phyloP scores from a whole-genome alignment of 1,284 basidiomycete species.

The Gymnopus androsaceus region DNA sequence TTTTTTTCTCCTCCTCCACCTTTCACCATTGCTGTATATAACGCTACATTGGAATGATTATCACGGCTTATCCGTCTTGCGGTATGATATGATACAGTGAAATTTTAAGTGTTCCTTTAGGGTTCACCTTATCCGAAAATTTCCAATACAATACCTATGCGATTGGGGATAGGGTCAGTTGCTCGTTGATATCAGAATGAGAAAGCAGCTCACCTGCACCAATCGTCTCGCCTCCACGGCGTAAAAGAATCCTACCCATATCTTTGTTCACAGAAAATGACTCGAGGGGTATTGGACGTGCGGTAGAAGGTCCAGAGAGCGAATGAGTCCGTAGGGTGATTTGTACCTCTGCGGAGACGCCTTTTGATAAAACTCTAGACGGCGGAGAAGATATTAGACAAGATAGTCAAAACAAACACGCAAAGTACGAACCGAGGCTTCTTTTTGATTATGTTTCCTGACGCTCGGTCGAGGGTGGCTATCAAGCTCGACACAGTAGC shows the following conservation, averaged over 20 bases:
- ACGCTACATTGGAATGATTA: slow-evolving; percentile 3
- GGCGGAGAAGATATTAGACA: slow-evolving; percentile 1
- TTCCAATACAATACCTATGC: slow-evolving; percentile 15
- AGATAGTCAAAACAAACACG: neutral
- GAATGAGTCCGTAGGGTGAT: slow-evolving; percentile 69
- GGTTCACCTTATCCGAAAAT: slow-evolving; percentile 14
- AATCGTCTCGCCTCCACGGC: slow-evolving; percentile 92
- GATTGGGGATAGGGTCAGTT: too few relatives aligned
- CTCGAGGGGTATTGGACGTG: slow-evolving; percentile 80
- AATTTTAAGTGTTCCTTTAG: too few relatives aligned
- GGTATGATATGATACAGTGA: too few relatives aligned
- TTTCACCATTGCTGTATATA: neutral
- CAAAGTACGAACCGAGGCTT: slow-evolving; percentile 71
- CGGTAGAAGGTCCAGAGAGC: slow-evolving; percentile 48
- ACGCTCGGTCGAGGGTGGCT: slow-evolving; percentile 75
- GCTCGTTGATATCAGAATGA: too few relatives aligned
- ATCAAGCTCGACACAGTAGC: slow-evolving; percentile 84
- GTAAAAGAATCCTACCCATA: slow-evolving; percentile 90
- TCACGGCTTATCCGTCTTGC: neutral
- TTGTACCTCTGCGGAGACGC: slow-evolving; percentile 82
- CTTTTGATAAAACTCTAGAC: slow-evolving; percentile 79
- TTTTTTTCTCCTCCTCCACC: neutral
- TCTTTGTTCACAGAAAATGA: slow-evolving; percentile 91
- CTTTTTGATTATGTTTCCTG: slow-evolving; percentile 74
- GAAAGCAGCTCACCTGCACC: slow-evolving; percentile 71